Base-by-base conservation (phyloP, 1,284 basidiomycete species). In the Pseudozyma sp. region DNA sequence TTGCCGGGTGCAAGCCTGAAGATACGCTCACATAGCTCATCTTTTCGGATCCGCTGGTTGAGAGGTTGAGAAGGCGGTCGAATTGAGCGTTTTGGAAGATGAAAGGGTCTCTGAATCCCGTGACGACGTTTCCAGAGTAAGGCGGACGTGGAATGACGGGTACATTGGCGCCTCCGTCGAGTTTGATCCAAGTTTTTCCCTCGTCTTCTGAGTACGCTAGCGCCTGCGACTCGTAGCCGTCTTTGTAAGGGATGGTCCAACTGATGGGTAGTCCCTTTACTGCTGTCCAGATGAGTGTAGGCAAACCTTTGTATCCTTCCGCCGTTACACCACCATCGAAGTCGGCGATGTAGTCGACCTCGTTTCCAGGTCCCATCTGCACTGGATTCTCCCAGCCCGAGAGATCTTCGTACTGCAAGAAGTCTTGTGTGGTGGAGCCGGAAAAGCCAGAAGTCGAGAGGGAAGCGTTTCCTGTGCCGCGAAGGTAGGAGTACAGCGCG, bases 171-270 rank as follows among this genome's bases (percentile, higher is more conserved):
- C 68, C 68, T 19, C 52, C 61, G 34, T 68, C 43, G 31, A 69
- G 54, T 44, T 74, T 74, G 9, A 43, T 74, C 70, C 70, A 74
- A 2, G 56, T 74, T 19, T 40, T 64, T 13, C 70, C 70, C 5
- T 62, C 38, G 34, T 74, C 47, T 18, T 69, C 52, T 1, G 70
- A 69, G 51, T 69, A 74, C 2, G 70, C 70, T 12, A 74, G 50
- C 10, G 58, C 70, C 39, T 74, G 70, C 3, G 39, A 50, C 44
- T 74, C 70, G 38, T 64, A 64, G 2, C 70, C 70, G 31, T 59
- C 65, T 5, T 54, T 61, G 66, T 74, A 74, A 12, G 70, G 70
- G 11, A 69, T 61, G 4, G 59, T 63, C 70, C 70, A 74, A 31
- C 36, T 39, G 51, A 74, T 74, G n/a, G 70, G 70, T 11, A 58